Base-by-base conservation (phyloP, 495 filamentous ascomycete genomes). In the Penicillium bialowiezense region DNA sequence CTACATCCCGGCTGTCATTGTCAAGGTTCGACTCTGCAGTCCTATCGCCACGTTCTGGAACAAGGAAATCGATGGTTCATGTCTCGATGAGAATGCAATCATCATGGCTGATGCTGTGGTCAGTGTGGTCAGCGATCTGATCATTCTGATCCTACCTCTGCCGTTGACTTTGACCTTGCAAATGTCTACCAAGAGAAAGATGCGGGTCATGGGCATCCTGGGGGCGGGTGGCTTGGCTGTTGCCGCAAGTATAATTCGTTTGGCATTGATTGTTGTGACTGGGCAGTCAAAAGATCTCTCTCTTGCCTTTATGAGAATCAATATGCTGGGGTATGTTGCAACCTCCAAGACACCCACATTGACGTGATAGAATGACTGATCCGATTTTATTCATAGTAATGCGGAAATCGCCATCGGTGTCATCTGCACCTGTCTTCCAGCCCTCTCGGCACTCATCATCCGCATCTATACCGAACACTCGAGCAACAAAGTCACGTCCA, bases 321-420 rank as follows among this genome's bases (percentile, higher is more conserved):
- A 66, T 24, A 62, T 72, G 51, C 63, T 62, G 34, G 67, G 65
- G 67, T 69, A 61, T 0, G 65, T 52, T 7, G 23, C 3, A 26
- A 8, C 15, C 5, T 37, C 18, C 21, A 3, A 24, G n/a, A 15
- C 18, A 17, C 5, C 23, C 7, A 0, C 4, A n/a, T 20, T 19
- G 19, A 14, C 13, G 8, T 1, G 18, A 14, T 26, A 12, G 31
- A 1, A 26, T 26, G 23, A 21, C 37, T 34, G 17, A 43, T 28
- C 3, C 5, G 3, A 10, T 6, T 3, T 37, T 10, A 28, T 14
- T 20, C 19, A 6, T 34, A 71, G 68, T 19, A 69, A 68, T 29
- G 69, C 67, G 23, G 69, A 73, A 57, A 51, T 67, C 35, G 58
- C 65, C 23, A 64, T 73, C 45, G 70, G 68, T 10, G 50, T 73